Conservation (phyloP, 352 stramenopile genomes). For the Aphanomyces astaci region DNA sequence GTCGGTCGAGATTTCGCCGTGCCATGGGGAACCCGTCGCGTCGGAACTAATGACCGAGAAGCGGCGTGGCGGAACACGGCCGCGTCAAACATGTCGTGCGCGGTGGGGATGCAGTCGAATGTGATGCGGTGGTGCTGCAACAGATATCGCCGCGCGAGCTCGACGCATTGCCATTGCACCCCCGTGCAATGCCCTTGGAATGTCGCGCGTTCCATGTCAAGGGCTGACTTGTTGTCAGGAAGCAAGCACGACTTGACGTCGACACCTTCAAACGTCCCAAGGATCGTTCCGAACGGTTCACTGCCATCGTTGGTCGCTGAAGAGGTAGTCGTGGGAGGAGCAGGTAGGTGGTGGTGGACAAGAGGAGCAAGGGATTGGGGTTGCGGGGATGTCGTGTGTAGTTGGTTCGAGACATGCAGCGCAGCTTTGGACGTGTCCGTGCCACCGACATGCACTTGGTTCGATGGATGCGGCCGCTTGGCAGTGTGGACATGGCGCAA, state of each 20-base stretch:
- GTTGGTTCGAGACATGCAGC: background rate
- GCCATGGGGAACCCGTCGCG: background rate
- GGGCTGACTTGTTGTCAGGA: background rate
- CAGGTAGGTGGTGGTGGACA: background rate
- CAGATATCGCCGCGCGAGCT: conserved; percentile 14
- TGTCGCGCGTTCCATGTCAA: background rate
- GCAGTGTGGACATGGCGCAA: background rate
- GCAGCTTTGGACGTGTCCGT: background rate
- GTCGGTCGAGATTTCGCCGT: background rate
- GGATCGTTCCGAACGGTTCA: conserved; percentile 13
- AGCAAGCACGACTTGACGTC: background rate
- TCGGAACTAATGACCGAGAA: background rate
- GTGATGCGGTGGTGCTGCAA: background rate
- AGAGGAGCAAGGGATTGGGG: background rate
- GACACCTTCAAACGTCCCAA: background rate
- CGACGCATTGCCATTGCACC: conserved; percentile 21
- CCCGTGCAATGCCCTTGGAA: conserved; percentile 9
- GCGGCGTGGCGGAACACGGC: background rate
- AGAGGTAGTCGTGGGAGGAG: background rate
- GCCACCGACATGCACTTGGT: background rate
- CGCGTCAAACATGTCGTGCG: conserved; percentile 11
- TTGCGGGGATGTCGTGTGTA: background rate
- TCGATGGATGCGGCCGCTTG: background rate
- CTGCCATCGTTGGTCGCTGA: background rate
- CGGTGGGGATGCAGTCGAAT: conserved; percentile 15